phyloP scores from a whole-genome alignment of 116 monocot genomes.

The Phalaenopsis hybrid region DNA sequence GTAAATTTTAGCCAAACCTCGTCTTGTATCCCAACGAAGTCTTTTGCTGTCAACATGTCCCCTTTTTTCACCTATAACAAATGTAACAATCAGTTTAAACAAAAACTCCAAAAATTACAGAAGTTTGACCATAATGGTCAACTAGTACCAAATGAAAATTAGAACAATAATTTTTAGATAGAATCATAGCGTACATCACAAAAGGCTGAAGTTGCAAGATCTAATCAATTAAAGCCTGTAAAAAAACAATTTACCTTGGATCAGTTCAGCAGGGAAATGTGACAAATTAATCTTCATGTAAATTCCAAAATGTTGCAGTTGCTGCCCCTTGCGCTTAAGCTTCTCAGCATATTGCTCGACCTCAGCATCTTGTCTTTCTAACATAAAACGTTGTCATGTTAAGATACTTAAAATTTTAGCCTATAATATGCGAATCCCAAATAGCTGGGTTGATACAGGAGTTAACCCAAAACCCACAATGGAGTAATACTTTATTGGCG shows the following conservation, averaged over 20 bases:
- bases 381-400: background rate
- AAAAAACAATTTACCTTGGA: slow-evolving; percentile 11
- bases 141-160: background rate
- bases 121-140: background rate
- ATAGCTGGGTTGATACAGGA: too few species aligned
- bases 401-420: too few species aligned
- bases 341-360: background rate
- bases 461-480: too few species aligned
- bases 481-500: too few species aligned
- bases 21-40: slow-evolving; percentile 4
- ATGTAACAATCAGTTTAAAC: background rate
- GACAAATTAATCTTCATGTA: slow-evolving; percentile 14
- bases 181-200: background rate
- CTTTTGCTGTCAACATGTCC: slow-evolving; percentile 1
- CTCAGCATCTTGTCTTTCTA: background rate
- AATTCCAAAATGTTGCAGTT: slow-evolving; percentile 5
- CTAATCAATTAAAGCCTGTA: background rate
- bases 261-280: slow-evolving; percentile 17
- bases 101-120: background rate
- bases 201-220: background rate
- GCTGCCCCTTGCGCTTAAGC: slow-evolving; percentile 3
- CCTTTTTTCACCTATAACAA: slow-evolving; percentile 5
- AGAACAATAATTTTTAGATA: background rate
- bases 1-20: slow-evolving; percentile 1
- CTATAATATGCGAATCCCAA: too few species aligned